Percentiles rank a stretch among this genome's conserved stretches.
Conservation (phyloP, 257 asterid species). For the Solanum clarkiae region DNA sequence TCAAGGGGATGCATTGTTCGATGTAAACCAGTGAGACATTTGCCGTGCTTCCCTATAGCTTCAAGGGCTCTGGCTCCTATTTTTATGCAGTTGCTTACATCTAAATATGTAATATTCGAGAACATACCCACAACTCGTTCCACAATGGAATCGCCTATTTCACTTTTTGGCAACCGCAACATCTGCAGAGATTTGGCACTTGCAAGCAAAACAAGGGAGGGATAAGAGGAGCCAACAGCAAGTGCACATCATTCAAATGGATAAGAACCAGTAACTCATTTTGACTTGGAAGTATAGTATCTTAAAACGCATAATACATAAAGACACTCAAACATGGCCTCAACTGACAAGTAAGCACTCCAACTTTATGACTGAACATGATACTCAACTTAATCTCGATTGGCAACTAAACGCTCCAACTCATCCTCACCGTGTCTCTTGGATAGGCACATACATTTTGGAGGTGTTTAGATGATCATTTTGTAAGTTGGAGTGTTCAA, state of each 20-base stretch:
- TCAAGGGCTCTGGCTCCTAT: slow-evolving; percentile 64
- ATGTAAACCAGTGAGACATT: slow-evolving; percentile 38
- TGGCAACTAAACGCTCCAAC: too few species aligned
- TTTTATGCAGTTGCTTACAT: slow-evolving; percentile 67
- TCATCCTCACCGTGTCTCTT: too few species aligned
- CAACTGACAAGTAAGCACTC: too few species aligned
- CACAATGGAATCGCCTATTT: slow-evolving; percentile 30
- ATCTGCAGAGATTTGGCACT: slow-evolving; percentile 62
- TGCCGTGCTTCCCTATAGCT: slow-evolving; percentile 58
- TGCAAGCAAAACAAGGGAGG: slow-evolving; percentile 19
- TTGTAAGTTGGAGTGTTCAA: too few species aligned
- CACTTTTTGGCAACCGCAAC: slow-evolving; percentile 49
- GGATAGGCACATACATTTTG: too few species aligned
- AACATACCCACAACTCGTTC: slow-evolving; percentile 33
- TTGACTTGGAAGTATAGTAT: not conserved
- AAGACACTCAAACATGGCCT: too few species aligned
- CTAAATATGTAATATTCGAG: slow-evolving; percentile 40
- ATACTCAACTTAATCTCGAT: too few species aligned
- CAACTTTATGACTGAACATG: too few species aligned
- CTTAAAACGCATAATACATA: not conserved
- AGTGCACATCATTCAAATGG: not conserved
- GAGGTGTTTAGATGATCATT: too few species aligned
- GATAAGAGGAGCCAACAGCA: not conserved
- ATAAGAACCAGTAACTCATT: not conserved
- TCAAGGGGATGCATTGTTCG: slow-evolving; percentile 70